phyloP scores from a whole-genome alignment of 768 basidiomycete species.

The Strobilomyces dryophilus region DNA sequence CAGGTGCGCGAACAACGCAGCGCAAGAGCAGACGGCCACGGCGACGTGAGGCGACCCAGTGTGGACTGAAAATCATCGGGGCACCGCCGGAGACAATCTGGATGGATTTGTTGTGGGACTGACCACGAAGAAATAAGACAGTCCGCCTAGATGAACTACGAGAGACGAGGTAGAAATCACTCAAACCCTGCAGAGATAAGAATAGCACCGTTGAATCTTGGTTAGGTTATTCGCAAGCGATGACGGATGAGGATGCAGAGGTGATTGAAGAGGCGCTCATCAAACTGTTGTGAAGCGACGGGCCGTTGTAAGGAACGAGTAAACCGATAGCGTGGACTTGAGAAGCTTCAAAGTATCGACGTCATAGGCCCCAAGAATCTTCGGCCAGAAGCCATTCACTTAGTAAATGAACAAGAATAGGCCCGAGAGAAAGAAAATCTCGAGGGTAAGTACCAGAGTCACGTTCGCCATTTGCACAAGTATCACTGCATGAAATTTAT shows the following conservation, averaged over 20 bases:
- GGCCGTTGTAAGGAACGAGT: background rate
- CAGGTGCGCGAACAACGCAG: conserved; percentile 18
- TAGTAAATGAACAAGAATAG: no score
- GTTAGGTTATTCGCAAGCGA: background rate
- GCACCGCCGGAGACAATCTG: conserved; percentile 49
- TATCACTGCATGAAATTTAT: no score
- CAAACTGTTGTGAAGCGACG: background rate
- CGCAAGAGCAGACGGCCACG: conserved; percentile 24
- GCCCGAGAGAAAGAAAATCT: no score
- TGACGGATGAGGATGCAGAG: background rate
- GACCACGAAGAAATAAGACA: background rate
- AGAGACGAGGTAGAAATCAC: background rate
- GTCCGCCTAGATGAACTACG: background rate
- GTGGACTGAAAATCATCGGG: conserved; percentile 28
- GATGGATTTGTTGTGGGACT: background rate
- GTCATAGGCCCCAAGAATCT: no score
- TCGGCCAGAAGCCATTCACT: no score
- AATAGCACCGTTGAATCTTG: background rate
- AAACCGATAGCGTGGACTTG: background rate
- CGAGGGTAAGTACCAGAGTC: no score
- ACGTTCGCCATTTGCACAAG: no score
- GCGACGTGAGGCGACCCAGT: conserved; percentile 45
- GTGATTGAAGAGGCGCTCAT: background rate
- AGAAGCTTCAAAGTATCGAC: no score
- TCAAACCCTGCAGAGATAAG: background rate